Evolutionary conservation across 805 yeast species (phyloP), one percentile per base, ranked within the genome.

Genomic region (Ogataea salicorniae): DNA sequence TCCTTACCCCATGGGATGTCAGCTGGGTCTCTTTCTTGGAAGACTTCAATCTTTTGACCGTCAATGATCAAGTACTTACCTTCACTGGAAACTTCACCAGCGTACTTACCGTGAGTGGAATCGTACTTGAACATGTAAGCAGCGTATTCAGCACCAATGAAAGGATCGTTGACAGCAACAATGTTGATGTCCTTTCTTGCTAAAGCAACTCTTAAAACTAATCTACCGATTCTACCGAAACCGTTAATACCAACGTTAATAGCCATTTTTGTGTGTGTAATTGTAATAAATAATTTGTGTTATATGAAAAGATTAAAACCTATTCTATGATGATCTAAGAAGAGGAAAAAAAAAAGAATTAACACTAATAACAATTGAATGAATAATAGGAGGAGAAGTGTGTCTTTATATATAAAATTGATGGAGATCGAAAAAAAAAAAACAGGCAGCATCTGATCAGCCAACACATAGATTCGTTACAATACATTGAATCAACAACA

Each of bases 91-190:
- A 88, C 95, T 52, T 75, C 80, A 65, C 96, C 96, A 66, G 75
- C 71, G 84, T 71, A 89, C 68, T 75, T 76, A 65, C 96, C 95
- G 77, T 88, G 96, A 58, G 95, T 88, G 52, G 96, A 87, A 74
- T 88, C 96, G 75, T 87, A 88, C 79, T 88, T 89, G 87, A 88
- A 87, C 89, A 88, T 82, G 81, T 88, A 88, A 56, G 96, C 87
- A 65, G 96, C 96, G 73, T 88, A 88, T 60, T 88, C 95, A 52
- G 94, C 79, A 54, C 81, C 81, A 64, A 88, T 89, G 79, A 87
- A 88, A 54, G 96, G 96, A 72, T 89, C 94, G 72, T 89, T 89
- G 79, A 89, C 75, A 58, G 95, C 95, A 56, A 87, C 87, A 56
- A 89, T 84, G 62, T 85, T 79, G 64, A 89, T 83, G 73, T 84